phyloP scores from a whole-genome alignment of 805 yeast genomes.

The Yarrowia osloensis region DNA sequence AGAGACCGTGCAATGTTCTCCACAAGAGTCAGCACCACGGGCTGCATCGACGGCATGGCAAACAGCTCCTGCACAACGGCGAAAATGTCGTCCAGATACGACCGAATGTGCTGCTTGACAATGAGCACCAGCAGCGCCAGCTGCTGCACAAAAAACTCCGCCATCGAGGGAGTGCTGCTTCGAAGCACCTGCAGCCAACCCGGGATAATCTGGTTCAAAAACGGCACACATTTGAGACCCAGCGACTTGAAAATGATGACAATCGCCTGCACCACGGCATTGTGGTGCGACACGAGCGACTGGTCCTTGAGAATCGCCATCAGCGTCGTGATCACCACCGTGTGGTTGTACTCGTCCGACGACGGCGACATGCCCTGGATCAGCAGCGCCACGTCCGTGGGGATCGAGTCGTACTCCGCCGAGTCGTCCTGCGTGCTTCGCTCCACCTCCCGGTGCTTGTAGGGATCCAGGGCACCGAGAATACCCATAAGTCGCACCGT shows the following conservation, averaged over 20 bases:
- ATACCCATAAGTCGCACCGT: conserved; percentile 89
- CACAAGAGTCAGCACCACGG: conserved; percentile 73
- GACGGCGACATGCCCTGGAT: conserved; percentile 96
- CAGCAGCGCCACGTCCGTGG: conserved; percentile 83
- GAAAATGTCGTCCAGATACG: conserved; percentile 74
- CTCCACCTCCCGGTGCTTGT: conserved; percentile 89
- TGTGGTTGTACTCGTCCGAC: conserved; percentile 86
- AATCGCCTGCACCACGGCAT: conserved; percentile 90
- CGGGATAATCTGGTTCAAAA: conserved; percentile 82
- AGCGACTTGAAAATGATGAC: conserved; percentile 87
- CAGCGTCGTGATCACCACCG: conserved; percentile 85
- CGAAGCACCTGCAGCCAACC: conserved; percentile 85
- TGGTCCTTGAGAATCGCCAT: conserved; percentile 83
- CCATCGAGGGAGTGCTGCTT: conserved; percentile 65
- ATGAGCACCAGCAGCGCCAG: conserved; percentile 74
- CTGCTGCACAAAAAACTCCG: conserved; percentile 88
- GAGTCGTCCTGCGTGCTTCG: conserved; percentile 53
- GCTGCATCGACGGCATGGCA: conserved; percentile 61
- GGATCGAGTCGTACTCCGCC: conserved; percentile 79
- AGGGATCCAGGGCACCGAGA: conserved; percentile 95
- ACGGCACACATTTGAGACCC: conserved; percentile 87
- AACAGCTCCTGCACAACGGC: conserved; percentile 75
- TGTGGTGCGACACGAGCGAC: conserved; percentile 82
- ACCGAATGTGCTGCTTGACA: conserved; percentile 87
- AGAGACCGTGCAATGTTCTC: conserved; percentile 84